Base-by-base conservation (phyloP, 2,329 filamentous ascomycete species). In the Botrytis byssoidea region DNA sequence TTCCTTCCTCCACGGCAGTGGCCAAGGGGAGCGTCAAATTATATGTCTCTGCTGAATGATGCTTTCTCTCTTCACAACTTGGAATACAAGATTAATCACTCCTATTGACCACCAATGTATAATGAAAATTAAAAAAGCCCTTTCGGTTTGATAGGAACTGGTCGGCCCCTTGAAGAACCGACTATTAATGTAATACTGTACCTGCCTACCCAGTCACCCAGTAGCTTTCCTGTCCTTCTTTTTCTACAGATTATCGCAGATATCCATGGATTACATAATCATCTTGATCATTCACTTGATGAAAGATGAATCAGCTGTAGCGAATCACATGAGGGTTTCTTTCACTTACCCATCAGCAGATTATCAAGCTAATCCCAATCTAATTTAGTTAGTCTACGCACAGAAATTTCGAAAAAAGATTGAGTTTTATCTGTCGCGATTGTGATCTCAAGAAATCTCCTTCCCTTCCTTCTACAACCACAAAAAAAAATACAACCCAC, bases 391-490 rank as follows among this genome's bases (percentile, higher is more conserved):
- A 32, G 18, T 14, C 25, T 63, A 42, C 71, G 37, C 71, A 59
- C 72, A 73, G 70, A 75, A 76, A 76, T 74, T 74, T 74, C 40
- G 71, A 74, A 72, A 64, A 69, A 72, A 60, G 70, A 72, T 67
- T 67, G 42, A 25, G 10, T 64, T 73, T 69, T 72, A 72, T 74
- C 69, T 72, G 73, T 76, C 73, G 74, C 74, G 73, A 73, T 69
- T 74, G 44, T 70, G 42, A 72, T 70, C 61, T 71, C 76, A 75
- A 75, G 61, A 67, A 55, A 46, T 67, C 48, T 72, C 63, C 65
- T 46, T 40, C 64, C 40, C 73, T 73, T 76, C 68, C 73, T 70
- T 59, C 74, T 65, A 74, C 66, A 72, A 74, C 75, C 71, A 74
- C 73, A 71, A 70, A 74, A 37, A 64, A 59, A 72, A 72, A 68